Percentiles rank a stretch among this genome's conserved stretches.
Conservation (phyloP, 129 eudicot genomes). For the Flaveria linearis region DNA sequence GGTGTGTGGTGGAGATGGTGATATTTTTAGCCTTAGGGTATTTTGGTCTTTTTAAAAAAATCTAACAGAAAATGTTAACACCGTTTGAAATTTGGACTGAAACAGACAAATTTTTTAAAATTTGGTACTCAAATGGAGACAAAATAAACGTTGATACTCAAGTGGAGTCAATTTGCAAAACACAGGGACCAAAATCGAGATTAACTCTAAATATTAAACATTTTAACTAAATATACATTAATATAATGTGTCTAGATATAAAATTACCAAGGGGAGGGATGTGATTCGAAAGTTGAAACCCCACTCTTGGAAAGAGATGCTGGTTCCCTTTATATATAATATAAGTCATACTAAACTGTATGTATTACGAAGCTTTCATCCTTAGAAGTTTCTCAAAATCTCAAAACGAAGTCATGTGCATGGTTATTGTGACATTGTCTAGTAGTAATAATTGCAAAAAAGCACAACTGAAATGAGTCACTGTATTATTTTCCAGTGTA, state of each 20-base stretch:
- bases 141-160: too few species aligned
- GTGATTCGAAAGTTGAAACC: background rate
- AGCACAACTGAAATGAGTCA: background rate
- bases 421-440: background rate
- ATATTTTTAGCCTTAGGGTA: too few species aligned
- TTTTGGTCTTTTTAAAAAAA: too few species aligned
- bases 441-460: background rate
- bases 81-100: too few species aligned
- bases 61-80: too few species aligned
- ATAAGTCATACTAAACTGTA: background rate
- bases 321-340: background rate
- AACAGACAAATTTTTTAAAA: too few species aligned
- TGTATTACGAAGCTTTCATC: background rate
- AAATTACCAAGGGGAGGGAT: background rate
- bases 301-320: background rate
- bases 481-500: conserved; percentile 14
- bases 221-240: background rate
- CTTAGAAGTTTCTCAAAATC: background rate
- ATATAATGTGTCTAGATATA: background rate
- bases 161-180: too few species aligned
- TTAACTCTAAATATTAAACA: too few species aligned
- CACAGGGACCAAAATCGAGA: too few species aligned
- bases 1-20: too few species aligned
- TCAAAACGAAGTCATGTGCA: background rate
- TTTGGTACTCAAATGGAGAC: too few species aligned